Conservation (phyloP, 2,329 filamentous ascomycete species). For the Colletotrichum sp. region DNA sequence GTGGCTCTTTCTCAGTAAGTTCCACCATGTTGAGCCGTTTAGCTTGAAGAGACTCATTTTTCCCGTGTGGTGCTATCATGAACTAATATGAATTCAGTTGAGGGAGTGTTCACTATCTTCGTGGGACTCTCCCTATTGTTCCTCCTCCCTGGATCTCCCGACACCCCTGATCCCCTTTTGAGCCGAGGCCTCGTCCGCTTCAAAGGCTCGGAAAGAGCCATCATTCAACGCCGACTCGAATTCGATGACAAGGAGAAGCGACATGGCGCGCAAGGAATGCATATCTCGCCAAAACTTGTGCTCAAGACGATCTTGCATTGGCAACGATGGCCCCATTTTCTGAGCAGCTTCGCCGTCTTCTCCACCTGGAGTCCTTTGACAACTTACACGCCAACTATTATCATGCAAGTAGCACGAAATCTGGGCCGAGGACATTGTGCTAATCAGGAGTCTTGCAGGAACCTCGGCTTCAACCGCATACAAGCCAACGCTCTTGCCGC, state of each 20-base stretch:
- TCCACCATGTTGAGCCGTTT: rapidly evolving
- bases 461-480: constrained; percentile 49
- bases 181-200: constrained; percentile 42
- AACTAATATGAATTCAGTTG: constrained; percentile 33
- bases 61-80: rapidly evolving
- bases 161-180: constrained; percentile 41
- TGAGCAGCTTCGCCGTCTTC: constrained; percentile 55
- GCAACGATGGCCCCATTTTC: constrained; percentile 51
- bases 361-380: constrained; percentile 57
- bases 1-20: constrained; percentile 53
- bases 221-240: constrained; percentile 39
- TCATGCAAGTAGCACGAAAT: constrained; percentile 31
- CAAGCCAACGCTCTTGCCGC: constrained; percentile 53
- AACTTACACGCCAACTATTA: constrained; percentile 54
- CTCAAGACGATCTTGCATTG: constrained; percentile 49
- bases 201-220: constrained; percentile 32
- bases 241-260: constrained; percentile 34
- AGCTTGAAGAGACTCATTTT: background rate
- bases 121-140: constrained; percentile 43
- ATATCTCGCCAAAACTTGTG: constrained; percentile 41
- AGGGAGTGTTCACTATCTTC: constrained; percentile 47
- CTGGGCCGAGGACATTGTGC: rapidly evolving
- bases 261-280: constrained; percentile 36
- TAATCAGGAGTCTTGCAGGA: constrained; percentile 25
- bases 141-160: constrained; percentile 47